Percentiles rank a stretch among this genome's conserved stretches.
These are phyloP conservation scores for Aspergillus fischeri DNA, from an alignment of 2,329 filamentous ascomycete genomes.

Conservation along the genomic window DNA sequence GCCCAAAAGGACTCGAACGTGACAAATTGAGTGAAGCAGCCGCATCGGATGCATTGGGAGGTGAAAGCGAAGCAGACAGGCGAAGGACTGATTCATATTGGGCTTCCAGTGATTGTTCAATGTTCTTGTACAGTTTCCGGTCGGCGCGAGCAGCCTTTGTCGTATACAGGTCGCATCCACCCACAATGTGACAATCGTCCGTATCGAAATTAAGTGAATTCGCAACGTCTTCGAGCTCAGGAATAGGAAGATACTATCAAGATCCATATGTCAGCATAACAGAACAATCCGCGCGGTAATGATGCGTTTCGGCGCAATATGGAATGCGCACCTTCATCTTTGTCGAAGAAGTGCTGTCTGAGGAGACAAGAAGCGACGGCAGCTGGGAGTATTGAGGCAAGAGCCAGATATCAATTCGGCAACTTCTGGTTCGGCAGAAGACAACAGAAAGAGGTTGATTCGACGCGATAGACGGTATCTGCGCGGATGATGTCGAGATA, in stretches of 20 bases:
- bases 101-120: constrained; percentile 84
- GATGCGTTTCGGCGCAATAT: background rate
- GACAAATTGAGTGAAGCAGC: constrained; percentile 68
- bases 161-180: constrained; percentile 94
- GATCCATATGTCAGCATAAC: constrained; percentile 11
- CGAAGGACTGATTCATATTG: constrained; percentile 86
- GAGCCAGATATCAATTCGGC: background rate
- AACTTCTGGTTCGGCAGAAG: background rate
- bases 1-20: constrained; percentile 86
- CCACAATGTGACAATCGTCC: constrained; percentile 83
- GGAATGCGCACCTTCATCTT: constrained; percentile 18
- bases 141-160: constrained; percentile 93
- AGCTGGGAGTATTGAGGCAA: background rate
- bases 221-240: constrained; percentile 86
- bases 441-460: background rate
- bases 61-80: constrained; percentile 80
- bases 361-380: background rate
- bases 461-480: background rate
- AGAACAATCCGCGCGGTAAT: background rate
- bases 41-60: constrained; percentile 70
- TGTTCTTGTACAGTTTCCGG: constrained; percentile 95
- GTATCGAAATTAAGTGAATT: constrained; percentile 95
- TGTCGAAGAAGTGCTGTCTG: background rate
- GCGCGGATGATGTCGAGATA: background rate
- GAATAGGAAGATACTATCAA: constrained; percentile 79